Evolutionary conservation across 2,329 filamentous ascomycete genomes (phyloP).

Genomic region (Delphinella strobiligena): DNA sequence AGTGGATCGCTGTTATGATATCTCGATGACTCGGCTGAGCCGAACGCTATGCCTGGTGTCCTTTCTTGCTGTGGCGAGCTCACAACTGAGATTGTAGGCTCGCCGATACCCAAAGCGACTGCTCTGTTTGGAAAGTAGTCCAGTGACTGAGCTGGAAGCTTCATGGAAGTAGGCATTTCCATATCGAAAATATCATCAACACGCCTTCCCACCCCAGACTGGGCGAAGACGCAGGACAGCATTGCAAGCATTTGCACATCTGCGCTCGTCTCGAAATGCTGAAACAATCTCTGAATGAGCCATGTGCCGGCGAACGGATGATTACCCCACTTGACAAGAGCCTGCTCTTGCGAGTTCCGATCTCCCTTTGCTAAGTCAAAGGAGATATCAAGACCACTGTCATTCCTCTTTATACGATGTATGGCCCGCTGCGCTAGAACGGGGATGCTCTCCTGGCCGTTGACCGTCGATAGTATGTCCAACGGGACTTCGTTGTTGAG

Average conservation of each 20-base stretch:
- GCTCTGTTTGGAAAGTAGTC: constrained; percentile 5
- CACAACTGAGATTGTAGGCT: constrained; percentile 22
- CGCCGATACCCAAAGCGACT: constrained; percentile 31
- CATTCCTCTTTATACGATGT: constrained; percentile 36
- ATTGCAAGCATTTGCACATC: constrained; percentile 56
- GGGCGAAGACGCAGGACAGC: constrained; percentile 46
- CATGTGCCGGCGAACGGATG: constrained; percentile 44
- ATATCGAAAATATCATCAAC: constrained; percentile 1
- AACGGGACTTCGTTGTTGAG: constrained; percentile 66
- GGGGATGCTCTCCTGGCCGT: constrained; percentile 49
- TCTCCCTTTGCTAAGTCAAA: constrained; percentile 31
- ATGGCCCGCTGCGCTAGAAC: constrained; percentile 56
- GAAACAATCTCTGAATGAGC: constrained; percentile 45
- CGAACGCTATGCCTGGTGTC: constrained; percentile 28
- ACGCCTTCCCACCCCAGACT: not conserved
- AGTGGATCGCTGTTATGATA: constrained; percentile 36
- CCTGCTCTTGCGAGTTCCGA: constrained; percentile 26
- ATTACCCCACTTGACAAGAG: constrained; percentile 43
- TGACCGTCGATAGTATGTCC: constrained; percentile 41
- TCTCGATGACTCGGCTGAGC: constrained; percentile 40
- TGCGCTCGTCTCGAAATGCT: constrained; percentile 47
- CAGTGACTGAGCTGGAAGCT: constrained; percentile 1
- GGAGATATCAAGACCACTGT: constrained; percentile 35
- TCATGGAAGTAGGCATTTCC: constrained; percentile 4
- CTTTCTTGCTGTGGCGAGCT: not conserved